Evolutionary conservation across 2,329 filamentous ascomycete genomes (phyloP), one percentile per base, ranked within the genome.

Genomic region (Shiraia sp.): DNA sequence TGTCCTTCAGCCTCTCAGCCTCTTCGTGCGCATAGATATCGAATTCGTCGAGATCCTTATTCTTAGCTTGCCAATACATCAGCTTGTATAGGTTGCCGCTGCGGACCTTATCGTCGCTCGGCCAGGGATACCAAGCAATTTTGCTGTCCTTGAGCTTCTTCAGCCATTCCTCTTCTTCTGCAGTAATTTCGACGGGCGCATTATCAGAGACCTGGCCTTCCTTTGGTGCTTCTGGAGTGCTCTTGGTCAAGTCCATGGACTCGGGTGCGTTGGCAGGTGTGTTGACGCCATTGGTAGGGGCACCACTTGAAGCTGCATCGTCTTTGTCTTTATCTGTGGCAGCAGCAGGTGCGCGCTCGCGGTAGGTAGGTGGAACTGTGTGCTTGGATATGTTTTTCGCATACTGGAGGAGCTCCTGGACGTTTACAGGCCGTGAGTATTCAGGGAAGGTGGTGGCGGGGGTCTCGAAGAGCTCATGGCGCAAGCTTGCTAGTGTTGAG

Each of bases 381-480:
- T 85, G 90, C 64, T 85, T 87, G 66, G 85, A 87, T 61, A 95
- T 93, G 51, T 85, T 83, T 30, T 86, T 85, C 15, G 88, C 89
- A 65, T 89, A 93, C 48, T 76, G 79, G 15, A 95, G 82, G 0
- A 95, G 80, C 53, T 91, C 85, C 31, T 83, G 78, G 61, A 90
- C 88, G 3, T 79, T 79, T 35, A 93, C 73, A 15, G 74, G 66
- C 31, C 68, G 68, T 9, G 69, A 61, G 5, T 67, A 46, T n/a
- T 75, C 64, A 4, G 80, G 42, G 12, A 66, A 57, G 1, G 56
- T 51, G 14, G 68, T 68, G 1, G 59, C 56, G n/a, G 66, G 62
- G 0, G 63, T 65, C 17, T 78, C 75, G 29, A 85, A 78, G 28
- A 93, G 81, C 53, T 91, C 87, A 55, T 81, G 84, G 57, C 89